Evolutionary conservation across 2,329 filamentous ascomycete genomes (phyloP), one percentile per base, ranked within the genome.

Genomic region (Davidsoniella australis): DNA sequence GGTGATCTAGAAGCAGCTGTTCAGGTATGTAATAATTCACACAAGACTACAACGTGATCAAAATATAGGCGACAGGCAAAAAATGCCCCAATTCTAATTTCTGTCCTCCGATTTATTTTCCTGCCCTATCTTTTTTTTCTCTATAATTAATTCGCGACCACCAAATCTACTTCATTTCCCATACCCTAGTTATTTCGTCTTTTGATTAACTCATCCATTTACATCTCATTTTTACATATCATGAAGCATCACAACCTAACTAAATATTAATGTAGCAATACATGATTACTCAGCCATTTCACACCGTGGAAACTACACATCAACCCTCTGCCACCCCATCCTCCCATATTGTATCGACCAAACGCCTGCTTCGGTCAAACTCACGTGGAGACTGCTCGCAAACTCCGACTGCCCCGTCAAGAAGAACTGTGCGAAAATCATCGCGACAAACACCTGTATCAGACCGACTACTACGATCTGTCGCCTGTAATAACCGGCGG

Each of bases 1-100:
- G 67, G 83, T 36, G 75, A 76, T 44, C 75, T 77, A 41, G 75
- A 81, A 48, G 68, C 77, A 18, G 57, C 62, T 26, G 20, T 49
- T 20, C 24, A 49, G 45, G 49, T 54, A 36, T 20, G 51, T 33
- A 33, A 33, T 2, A 33, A 9, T 33, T 12, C 8, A 33, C 8
- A 33, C 29, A 33, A 33, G 29, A 33, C 29, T 33, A 33, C 12
- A 33, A 33, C 29, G 29, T 33, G 29, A 33, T 33, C 29, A 33
- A 33, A 33, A 9, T 33, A 33, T 33, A 33, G 29, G 12, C 29
- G 29, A 12, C 8, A 12, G 29, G 29, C 29, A 33, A 33, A 29
- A 29, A 29, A 2, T 9, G 3, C 1, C 26, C 26, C 8, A 18
- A 41, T 18, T 41, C 23, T 3, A 42, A 42, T n/a, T 23, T 42